Base-by-base conservation (phyloP, 305 asterid species). In the Rubia tinctorum region DNA sequence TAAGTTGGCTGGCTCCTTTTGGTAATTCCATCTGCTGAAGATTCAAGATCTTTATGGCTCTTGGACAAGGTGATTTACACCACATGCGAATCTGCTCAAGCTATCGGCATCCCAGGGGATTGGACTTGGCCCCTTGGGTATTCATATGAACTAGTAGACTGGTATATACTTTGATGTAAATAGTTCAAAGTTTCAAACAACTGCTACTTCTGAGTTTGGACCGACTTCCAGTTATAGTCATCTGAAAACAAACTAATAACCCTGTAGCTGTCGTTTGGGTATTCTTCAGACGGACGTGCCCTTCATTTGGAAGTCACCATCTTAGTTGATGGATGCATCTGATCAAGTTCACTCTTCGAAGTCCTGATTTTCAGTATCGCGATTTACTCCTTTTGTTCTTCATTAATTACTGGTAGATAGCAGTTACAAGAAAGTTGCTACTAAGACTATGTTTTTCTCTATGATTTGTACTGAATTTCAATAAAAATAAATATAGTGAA, bases 51-150 rank as follows among this genome's bases (percentile, higher is more conserved):
- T 51, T 73, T 17, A 42, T 25, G 6, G 42, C 22, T 67, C 17
- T 67, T 67, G 47, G 58, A 56, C 68, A 40, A 56, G 30, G 60
- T 71, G 62, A 65, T 9, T 3, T n/a, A 30, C 39, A 44, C 64
- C 47, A 51, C 15, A 6, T 45, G 62, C 25, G 34, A 23, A 60
- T 43, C 59, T 60, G 59, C 25, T 30, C 8, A 58, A 67, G 43
- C 56, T 39, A 18, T 45, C 17, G 17, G 17, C 22, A 18, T 5
- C 13, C 49, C 8, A 8, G 22, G 39, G 17, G 17, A 44, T 27
- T 14, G 7, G 6, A 8, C 58, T 59, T 51, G n/a, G 37, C 66
- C 56, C 34, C 34, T 30, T 47, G 6, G 55, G 55, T 47, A 27
- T 34, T 12, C n/a, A 27, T 30, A 15, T 11, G 47, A 22, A 22